Conservation (phyloP, 192 early-diverging fungal species). For the Umbelopsis sp. region DNA sequence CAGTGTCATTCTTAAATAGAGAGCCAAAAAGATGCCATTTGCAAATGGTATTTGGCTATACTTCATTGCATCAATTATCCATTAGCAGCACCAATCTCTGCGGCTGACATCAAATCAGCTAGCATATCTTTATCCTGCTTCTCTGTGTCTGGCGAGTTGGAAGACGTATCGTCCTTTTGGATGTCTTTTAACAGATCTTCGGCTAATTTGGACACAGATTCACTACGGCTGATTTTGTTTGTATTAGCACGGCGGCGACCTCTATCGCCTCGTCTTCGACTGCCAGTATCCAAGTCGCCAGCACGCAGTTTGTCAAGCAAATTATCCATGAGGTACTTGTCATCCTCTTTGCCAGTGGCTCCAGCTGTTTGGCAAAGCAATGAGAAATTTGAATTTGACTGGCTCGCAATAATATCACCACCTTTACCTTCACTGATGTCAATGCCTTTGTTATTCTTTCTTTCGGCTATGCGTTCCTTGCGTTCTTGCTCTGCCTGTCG, state of each 20-base stretch:
- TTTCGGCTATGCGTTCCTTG: constrained; percentile 31
- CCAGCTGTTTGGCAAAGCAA: constrained; percentile 1
- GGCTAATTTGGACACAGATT: constrained; percentile 41
- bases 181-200: constrained; percentile 50
- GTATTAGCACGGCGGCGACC: constrained; percentile 15
- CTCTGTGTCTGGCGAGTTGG: too few relatives aligned
- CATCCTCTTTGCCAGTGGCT: constrained; percentile 48
- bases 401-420: constrained; percentile 1
- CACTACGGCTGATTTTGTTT: constrained; percentile 28
- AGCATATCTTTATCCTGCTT: too few relatives aligned
- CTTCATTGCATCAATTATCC: too few relatives aligned
- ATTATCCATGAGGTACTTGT: constrained; percentile 81
- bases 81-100: too few relatives aligned
- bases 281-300: constrained; percentile 61
- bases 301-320: constrained; percentile 73
- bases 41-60: too few relatives aligned
- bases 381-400: constrained; percentile 6
- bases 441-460: constrained; percentile 34
- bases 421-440: constrained; percentile 44
- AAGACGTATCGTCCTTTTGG: constrained; percentile 33
- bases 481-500: constrained; percentile 34
- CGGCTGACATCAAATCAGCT: too few relatives aligned
- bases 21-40: too few relatives aligned
- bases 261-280: constrained; percentile 26
- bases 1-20: too few relatives aligned